These are phyloP conservation scores for Trichoderma lentiforme DNA, from an alignment of 2,329 filamentous ascomycete genomes.

Conservation along the genomic window DNA sequence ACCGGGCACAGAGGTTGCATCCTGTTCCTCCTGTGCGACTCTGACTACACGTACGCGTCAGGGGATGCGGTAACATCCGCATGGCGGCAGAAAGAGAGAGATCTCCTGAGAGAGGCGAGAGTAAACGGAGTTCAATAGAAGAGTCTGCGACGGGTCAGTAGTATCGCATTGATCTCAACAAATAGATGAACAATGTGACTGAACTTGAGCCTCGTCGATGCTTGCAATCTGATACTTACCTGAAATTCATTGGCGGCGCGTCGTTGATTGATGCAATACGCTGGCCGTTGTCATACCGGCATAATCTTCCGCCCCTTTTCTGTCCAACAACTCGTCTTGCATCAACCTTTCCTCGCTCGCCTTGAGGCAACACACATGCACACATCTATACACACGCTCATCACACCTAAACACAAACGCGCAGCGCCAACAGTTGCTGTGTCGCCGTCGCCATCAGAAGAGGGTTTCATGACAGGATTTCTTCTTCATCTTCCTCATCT, in stretches of 20 bases:
- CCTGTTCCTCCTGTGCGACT: background rate
- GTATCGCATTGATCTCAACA: background rate
- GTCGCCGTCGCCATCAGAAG: constrained; percentile 4
- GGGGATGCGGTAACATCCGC: background rate
- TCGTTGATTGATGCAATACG: background rate
- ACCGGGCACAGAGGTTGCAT: background rate
- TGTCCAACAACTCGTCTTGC: background rate
- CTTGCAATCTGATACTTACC: background rate
- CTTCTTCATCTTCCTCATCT: constrained; percentile 23
- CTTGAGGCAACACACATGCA: constrained; percentile 1
- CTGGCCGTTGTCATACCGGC: background rate
- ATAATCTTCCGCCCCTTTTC: background rate
- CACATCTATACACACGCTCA: background rate
- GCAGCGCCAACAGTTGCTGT: constrained; percentile 8
- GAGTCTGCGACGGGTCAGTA: constrained; percentile 11
- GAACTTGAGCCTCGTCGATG: background rate
- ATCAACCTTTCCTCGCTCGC: background rate
- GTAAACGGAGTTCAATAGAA: background rate
- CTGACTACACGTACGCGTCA: background rate
- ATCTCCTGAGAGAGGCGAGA: background rate
- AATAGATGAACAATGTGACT: background rate
- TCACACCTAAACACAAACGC: background rate
- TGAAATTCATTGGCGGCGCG: background rate
- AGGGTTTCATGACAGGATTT: constrained; percentile 18
- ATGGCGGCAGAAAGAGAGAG: background rate